A percentile compares a stretch with the other conserved stretches of the same genome.
Evolutionary conservation across 2,329 filamentous ascomycete species (phyloP).

Genomic region (Stachybotrys chartarum): DNA sequence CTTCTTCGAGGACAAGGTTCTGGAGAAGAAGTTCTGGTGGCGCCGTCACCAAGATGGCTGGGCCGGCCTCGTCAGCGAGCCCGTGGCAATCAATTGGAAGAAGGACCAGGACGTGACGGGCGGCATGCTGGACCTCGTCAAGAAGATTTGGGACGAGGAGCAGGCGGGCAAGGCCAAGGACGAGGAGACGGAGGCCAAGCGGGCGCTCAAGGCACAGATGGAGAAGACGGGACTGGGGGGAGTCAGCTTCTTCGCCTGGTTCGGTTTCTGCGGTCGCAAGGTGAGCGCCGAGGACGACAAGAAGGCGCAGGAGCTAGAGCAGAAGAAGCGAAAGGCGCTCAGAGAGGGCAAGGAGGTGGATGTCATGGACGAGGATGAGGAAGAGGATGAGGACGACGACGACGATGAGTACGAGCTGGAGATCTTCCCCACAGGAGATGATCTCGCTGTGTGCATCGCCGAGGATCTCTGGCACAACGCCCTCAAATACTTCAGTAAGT

Average conservation of each 20-base stretch:
- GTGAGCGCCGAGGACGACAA: conserved; percentile 67
- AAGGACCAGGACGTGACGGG: conserved; percentile 70
- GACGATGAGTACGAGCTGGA: conserved; percentile 65
- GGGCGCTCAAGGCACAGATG: conserved; percentile 46
- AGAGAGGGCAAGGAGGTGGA: conserved; percentile 44
- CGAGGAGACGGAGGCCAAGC: conserved; percentile 39
- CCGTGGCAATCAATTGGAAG: conserved; percentile 85
- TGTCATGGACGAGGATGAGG: conserved; percentile 32
- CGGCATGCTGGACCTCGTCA: conserved; percentile 69
- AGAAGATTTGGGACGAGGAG: conserved; percentile 58
- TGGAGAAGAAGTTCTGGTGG: conserved; percentile 93
- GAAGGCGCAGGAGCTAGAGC: conserved; percentile 52
- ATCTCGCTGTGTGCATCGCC: conserved; percentile 69
- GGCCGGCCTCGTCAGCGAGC: conserved; percentile 78
- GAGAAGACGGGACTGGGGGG: conserved; percentile 55
- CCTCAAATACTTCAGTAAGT: conserved; percentile 85
- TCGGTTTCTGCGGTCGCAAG: conserved; percentile 67
- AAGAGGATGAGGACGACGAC: conserved; percentile 55
- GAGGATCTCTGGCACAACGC: conserved; percentile 88
- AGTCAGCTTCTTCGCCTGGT: conserved; percentile 82
- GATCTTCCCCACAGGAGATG: conserved; percentile 82
- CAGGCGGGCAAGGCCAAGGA: conserved; percentile 36
- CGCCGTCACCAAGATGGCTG: conserved; percentile 61
- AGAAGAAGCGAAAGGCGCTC: conserved; percentile 44
- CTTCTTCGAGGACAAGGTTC: conserved; percentile 66